Evolutionary conservation across 2,329 filamentous ascomycete species (phyloP), one percentile per base, ranked within the genome.

Genomic region (Alternaria triticina): DNA sequence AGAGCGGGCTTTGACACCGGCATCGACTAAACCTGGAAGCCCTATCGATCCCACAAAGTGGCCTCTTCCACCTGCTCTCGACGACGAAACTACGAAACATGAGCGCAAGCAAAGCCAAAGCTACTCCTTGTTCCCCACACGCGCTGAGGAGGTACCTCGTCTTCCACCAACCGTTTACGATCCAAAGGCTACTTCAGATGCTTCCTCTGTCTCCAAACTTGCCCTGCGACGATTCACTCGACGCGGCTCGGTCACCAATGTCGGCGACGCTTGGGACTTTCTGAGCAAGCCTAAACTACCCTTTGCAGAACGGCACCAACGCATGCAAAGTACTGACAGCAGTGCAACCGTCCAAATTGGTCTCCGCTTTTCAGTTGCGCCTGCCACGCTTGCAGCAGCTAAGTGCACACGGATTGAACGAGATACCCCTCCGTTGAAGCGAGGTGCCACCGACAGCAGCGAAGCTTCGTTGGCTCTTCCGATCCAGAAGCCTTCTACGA

Each of bases 281-380:
- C 51, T 83, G 72, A 70, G 79, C 50, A 74, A 75, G 57, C 76
- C 78, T 23, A 71, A 69, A 50, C 81, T 80, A 45, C 82, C 83
- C 55, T 79, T 80, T 45, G 78, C 77, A 5, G 73, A 76, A 13
- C 65, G 67, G 9, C 81, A 83, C n/a, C 81, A 82, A 17, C 84
- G 89, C 47, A 83, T 88, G 62, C 89, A 88, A 6, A 92, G 90
- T 1, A 82, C 88, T 45, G 83, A 83, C 15, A 91, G 90, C 47
- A 87, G 87, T 10, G 89, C 89, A 23, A 92, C 89, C 0, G 89
- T 92, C 11, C 89, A 91, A 73, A 92, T 92, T 55, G 90, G 90
- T 2, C 82, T 92, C 15, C 86, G 90, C 11, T 83, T 92, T 59
- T 92, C 90, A n/a, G 65, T 81, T 6, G 79, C 77, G 12, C 79